Evolutionary conservation across 805 yeast genomes (phyloP), one percentile per base, ranked within the genome.

Genomic region (Pichia rugopelliculosa): DNA sequence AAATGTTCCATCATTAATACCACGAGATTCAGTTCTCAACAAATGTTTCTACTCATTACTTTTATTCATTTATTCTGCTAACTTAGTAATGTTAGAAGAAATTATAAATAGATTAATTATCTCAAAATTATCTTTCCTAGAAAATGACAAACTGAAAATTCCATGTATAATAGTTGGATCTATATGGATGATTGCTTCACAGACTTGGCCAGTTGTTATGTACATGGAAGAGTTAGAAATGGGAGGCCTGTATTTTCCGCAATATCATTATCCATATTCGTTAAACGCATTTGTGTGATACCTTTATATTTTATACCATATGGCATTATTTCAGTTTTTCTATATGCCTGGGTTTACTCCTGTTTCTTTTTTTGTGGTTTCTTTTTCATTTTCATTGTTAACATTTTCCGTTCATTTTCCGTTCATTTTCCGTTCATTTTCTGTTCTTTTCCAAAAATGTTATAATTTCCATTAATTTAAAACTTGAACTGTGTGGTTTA

Each of bases 1-100:
- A 4, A 10, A 42, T 30, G 33, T 45, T 6, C 46, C 46, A 15
- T n/a, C 23, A 4, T 37, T 24, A 17, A 11, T 37, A 22, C 17
- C 42, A 23, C 10, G 18, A 26, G 11, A 36, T n/a, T 21, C 21
- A 21, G 13, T 20, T 21, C 21, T 39, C 9, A 36, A 37, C n/a
- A 46, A 39, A 30, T 37, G 42, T 12, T 43, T 43, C n/a, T 38
- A 27, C 21, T 37, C 47, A 3, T 20, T 42, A n/a, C 22, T 36
- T 13, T 30, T 47, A 17, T 47, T 47, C 34, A 10, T 47, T 27
- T 43, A 27, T 15, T 42, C 42, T 9, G 47, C 43, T 9, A 12
- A 18, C 13, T n/a, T 47, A 5, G 37, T 47, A 8, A 20, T 38
- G 2, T n/a, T 47, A 23, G 49, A 43, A 18, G 24, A 17, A 5